These are phyloP conservation scores for Amanita brunnescens DNA, from an alignment of 768 basidiomycete species.

Conservation along the genomic window DNA sequence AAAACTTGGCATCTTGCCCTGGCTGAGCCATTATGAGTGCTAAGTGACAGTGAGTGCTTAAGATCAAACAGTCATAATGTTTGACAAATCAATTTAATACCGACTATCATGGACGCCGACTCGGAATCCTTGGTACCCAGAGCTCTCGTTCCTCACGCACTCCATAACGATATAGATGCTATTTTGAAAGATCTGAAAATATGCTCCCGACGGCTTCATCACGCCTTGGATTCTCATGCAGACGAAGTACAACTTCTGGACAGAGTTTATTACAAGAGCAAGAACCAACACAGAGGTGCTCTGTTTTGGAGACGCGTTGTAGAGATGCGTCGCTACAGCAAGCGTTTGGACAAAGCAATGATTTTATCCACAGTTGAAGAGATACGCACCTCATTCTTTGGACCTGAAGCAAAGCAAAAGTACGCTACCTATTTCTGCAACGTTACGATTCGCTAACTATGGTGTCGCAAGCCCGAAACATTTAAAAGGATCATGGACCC, in stretches of 20 bases:
- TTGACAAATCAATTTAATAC: neutral
- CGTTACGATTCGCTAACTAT: neutral
- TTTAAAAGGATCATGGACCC: conserved; percentile 57
- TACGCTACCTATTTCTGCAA: conserved; percentile 17
- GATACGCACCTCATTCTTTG: conserved; percentile 47
- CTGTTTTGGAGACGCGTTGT: conserved; percentile 62
- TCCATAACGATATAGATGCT: conserved; percentile 38
- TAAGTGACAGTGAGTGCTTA: neutral
- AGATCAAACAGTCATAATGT: neutral
- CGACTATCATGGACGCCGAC: conserved; percentile 5
- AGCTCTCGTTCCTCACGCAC: conserved; percentile 18
- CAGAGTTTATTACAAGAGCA: conserved; percentile 68
- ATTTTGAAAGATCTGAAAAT: conserved; percentile 53
- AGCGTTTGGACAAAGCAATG: conserved; percentile 24
- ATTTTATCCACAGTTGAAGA: conserved; percentile 24
- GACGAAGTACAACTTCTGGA: conserved; percentile 55
- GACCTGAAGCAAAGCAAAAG: conserved; percentile 25
- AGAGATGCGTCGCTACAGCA: conserved; percentile 51
- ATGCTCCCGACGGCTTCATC: conserved; percentile 43
- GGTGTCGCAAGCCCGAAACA: conserved; percentile 34
- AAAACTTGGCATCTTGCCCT: conserved; percentile 89
- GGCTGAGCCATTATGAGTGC: conserved; percentile 35
- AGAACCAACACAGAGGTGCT: conserved; percentile 65
- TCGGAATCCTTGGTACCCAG: conserved; percentile 13
- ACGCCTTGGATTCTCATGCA: conserved; percentile 29